Conservation (phyloP, 805 yeast species). For the Barnettozyma botsteinii region DNA sequence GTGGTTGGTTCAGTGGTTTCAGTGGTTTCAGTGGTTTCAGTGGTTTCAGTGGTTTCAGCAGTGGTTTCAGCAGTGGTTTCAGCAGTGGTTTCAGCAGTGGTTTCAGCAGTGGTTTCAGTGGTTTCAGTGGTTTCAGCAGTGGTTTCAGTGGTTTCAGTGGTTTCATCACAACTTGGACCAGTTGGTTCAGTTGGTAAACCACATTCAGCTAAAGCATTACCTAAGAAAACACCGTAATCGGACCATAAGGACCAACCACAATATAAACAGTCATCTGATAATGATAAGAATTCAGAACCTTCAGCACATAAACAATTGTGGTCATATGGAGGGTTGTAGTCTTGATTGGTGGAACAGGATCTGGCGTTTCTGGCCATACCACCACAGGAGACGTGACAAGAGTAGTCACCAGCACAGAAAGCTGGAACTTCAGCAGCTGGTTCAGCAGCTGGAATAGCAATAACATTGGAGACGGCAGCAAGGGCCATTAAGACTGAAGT, state of each 20-base stretch:
- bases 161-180: conserved; percentile 6
- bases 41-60: neutral
- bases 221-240: conserved; percentile 3
- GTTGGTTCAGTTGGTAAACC: conserved; percentile 8
- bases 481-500: neutral
- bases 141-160: neutral
- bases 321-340: conserved; percentile 7
- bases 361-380: conserved; percentile 6
- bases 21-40: neutral
- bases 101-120: neutral
- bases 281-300: conserved; percentile 1
- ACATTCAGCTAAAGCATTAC: conserved; percentile 6
- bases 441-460: neutral
- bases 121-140: neutral
- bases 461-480: neutral
- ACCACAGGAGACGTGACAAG: conserved; percentile 9
- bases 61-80: neutral
- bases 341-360: conserved; percentile 1
- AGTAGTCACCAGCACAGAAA: neutral
- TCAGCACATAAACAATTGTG: conserved; percentile 9
- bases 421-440: conserved; percentile 1
- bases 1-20: neutral
- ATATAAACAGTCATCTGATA: conserved; percentile 1
- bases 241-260: conserved; percentile 12
- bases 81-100: neutral